Conservation (phyloP, 306 rosid genomes). For the Cucurbita argyrosperma region DNA sequence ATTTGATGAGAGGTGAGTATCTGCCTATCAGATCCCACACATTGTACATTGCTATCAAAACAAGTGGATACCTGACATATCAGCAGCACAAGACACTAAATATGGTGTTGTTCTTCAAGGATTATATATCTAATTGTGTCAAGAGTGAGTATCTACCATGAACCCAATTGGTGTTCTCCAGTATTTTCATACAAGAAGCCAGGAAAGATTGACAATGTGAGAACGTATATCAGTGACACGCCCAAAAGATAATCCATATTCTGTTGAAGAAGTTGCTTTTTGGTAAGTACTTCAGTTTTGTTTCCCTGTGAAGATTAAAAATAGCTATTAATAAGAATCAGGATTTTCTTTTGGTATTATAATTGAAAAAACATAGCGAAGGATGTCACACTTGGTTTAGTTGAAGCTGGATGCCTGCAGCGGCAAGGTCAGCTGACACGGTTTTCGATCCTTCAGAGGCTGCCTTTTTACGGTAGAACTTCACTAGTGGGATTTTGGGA, state of each 20-base stretch:
- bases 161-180: conserved; percentile 57
- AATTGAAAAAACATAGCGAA: neutral
- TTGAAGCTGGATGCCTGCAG: conserved; percentile 41
- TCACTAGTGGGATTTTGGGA: conserved; percentile 65
- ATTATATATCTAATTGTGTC: neutral
- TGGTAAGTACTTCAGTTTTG: conserved; percentile 33
- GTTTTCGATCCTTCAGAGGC: conserved; percentile 78
- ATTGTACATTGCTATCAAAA: conserved; percentile 53
- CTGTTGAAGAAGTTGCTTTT: conserved; percentile 28
- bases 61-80: conserved; percentile 56
- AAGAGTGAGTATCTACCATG: conserved; percentile 31
- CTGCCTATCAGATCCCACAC: conserved; percentile 43
- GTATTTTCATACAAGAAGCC: conserved; percentile 84
- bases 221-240: conserved; percentile 38
- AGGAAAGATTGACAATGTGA: conserved; percentile 69
- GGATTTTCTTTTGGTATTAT: neutral
- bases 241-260: conserved; percentile 48
- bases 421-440: conserved; percentile 70
- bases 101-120: neutral
- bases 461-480: conserved; percentile 64
- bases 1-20: conserved; percentile 47
- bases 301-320: conserved; percentile 18
- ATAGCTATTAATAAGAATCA: neutral
- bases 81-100: neutral
- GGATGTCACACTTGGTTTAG: conserved; percentile 17